Conservation (phyloP, 352 stramenopile species). For the Globisporangium rhizosaccharum region DNA sequence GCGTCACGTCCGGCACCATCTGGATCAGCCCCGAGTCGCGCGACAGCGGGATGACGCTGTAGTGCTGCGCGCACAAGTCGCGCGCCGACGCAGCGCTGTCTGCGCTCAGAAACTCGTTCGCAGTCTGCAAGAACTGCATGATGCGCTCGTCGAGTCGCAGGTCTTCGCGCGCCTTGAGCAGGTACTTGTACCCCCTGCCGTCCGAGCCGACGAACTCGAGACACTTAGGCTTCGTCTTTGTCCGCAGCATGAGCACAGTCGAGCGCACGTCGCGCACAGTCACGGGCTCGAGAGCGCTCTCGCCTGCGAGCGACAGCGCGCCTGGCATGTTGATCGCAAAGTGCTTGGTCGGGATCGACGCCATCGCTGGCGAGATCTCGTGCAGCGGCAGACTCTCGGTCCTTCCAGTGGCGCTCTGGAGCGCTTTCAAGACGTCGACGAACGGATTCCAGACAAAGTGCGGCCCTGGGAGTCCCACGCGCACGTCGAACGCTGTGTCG, state of each 20-base stretch:
- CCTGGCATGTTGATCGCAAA: constrained; percentile 57
- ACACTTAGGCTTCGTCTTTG: constrained; percentile 86
- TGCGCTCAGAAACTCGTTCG: constrained; percentile 64
- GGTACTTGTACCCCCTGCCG: constrained; percentile 64
- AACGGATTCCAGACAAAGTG: constrained; percentile 61
- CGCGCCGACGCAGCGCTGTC: constrained; percentile 35
- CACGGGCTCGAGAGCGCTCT: constrained; percentile 16
- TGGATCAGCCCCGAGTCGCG: constrained; percentile 81
- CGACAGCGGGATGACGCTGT: constrained; percentile 77
- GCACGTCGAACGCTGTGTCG: constrained; percentile 12
- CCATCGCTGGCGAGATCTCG: constrained; percentile 71
- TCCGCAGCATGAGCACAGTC: constrained; percentile 54
- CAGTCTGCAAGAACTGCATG: constrained; percentile 83
- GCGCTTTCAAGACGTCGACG: constrained; percentile 59
- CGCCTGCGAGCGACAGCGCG: constrained; percentile 14
- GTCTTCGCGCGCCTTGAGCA: constrained; percentile 87
- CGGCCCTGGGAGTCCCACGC: constrained; percentile 12
- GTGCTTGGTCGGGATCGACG: constrained; percentile 31
- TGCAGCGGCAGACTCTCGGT: constrained; percentile 49
- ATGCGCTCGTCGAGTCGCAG: constrained; percentile 86
- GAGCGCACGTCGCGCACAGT: constrained; percentile 33
- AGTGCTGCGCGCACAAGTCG: constrained; percentile 50
- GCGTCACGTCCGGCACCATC: constrained; percentile 77
- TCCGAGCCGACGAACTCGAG: constrained; percentile 75
- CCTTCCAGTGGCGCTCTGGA: constrained; percentile 34